phyloP scores from a whole-genome alignment of 2,329 filamentous ascomycete genomes.

The Pyrenochaeta sp. region DNA sequence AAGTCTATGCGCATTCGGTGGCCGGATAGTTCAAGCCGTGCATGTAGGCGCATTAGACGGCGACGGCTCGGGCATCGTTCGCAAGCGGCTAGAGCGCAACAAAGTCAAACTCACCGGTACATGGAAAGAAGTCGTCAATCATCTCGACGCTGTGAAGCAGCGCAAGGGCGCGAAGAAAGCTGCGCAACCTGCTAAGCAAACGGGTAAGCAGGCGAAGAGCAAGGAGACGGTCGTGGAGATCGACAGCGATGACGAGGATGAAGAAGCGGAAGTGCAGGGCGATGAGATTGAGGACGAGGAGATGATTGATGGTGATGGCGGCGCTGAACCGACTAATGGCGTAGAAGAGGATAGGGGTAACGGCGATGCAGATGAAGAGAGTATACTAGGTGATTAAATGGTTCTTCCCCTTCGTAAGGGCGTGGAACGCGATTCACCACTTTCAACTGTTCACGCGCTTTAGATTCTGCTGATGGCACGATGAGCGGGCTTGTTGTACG shows the following conservation, averaged over 20 bases:
- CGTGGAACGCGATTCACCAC: too few species aligned
- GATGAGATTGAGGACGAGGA: constrained; percentile 51
- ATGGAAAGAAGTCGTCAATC: constrained; percentile 83
- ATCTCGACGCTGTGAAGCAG: constrained; percentile 70
- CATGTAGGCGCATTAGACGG: constrained; percentile 76
- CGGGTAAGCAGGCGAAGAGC: constrained; percentile 55
- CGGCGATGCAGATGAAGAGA: constrained; percentile 51
- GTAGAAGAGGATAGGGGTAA: constrained; percentile 41
- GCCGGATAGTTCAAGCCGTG: constrained; percentile 83
- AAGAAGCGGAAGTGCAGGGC: constrained; percentile 36
- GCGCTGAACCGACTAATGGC: constrained; percentile 53
- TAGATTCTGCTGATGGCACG: not conserved
- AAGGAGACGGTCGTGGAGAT: constrained; percentile 45
- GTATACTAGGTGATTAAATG: constrained; percentile 52
- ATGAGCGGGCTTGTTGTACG: not conserved
- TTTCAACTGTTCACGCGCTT: not conserved
- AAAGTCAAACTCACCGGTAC: constrained; percentile 81
- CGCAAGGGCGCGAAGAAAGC: constrained; percentile 44
- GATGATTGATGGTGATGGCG: constrained; percentile 51
- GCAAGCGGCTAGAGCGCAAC: constrained; percentile 79
- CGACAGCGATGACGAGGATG: constrained; percentile 45
- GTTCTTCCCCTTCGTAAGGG: not conserved
- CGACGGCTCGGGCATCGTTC: constrained; percentile 62
- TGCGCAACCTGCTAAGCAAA: constrained; percentile 10
- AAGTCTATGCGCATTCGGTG: constrained; percentile 83